Conservation (phyloP, 1,284 basidiomycete species). For the Fomitopsis pinicola region DNA sequence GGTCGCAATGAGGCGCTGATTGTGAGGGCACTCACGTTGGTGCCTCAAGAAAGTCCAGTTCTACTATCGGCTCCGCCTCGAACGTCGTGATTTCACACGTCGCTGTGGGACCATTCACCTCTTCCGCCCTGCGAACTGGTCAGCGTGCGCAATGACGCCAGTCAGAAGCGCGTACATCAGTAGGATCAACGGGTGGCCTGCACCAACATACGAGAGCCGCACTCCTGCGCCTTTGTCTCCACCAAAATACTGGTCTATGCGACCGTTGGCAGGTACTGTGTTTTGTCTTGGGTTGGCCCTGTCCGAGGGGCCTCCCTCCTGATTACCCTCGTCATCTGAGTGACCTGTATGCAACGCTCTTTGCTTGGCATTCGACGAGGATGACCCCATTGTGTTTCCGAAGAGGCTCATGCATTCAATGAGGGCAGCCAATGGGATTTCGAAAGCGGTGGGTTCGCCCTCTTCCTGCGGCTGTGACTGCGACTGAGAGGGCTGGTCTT, state of each 20-base stretch:
- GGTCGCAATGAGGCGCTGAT: neutral
- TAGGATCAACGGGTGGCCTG: constrained; percentile 76
- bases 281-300: neutral
- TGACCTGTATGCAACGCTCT: constrained; percentile 34
- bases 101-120: constrained; percentile 79
- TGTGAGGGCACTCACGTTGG: constrained; percentile 44
- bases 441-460: constrained; percentile 53
- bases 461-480: constrained; percentile 21
- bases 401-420: constrained; percentile 92
- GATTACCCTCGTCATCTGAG: constrained; percentile 39
- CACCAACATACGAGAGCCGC: constrained; percentile 78
- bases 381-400: constrained; percentile 61
- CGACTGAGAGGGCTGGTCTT: constrained; percentile 3
- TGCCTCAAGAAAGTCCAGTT: constrained; percentile 74
- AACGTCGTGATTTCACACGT: constrained; percentile 86
- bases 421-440: constrained; percentile 77
- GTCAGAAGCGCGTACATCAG: constrained; percentile 63
- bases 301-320: constrained; percentile 3
- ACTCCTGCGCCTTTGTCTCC: constrained; percentile 74
- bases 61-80: constrained; percentile 78
- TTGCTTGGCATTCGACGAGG: constrained; percentile 37
- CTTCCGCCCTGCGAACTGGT: constrained; percentile 63
- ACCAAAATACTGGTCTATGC: constrained; percentile 51
- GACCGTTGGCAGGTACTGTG: constrained; percentile 3
- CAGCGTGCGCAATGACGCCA: constrained; percentile 4